Percentiles rank a stretch among this genome's conserved stretches.
phyloP scores from a whole-genome alignment of 2,329 filamentous ascomycete genomes.

The Cladosporium sphaerospermum region DNA sequence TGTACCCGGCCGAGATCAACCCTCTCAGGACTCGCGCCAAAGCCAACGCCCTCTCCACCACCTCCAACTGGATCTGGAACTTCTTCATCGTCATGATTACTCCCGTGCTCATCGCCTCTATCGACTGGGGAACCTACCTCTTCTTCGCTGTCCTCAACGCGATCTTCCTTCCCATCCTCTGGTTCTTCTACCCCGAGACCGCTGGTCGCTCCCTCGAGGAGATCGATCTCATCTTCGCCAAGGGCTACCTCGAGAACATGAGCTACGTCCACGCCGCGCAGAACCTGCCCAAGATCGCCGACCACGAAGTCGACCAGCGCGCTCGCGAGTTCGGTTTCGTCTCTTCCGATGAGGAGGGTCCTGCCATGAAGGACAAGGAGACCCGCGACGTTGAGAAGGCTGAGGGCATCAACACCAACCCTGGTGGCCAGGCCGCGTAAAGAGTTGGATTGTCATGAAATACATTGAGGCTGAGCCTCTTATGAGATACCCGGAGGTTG shows the following conservation, averaged over 20 bases:
- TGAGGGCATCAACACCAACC: constrained; percentile 11
- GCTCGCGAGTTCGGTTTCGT: constrained; percentile 30
- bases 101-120: constrained; percentile 32
- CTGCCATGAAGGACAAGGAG: background rate
- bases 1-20: constrained; percentile 26
- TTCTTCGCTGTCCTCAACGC: constrained; percentile 48
- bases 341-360: constrained; percentile 24
- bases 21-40: constrained; percentile 29
- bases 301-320: constrained; percentile 30
- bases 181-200: constrained; percentile 48
- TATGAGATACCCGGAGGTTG: constrained; percentile 6
- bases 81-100: constrained; percentile 35
- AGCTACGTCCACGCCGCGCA: constrained; percentile 33
- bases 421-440: constrained; percentile 4
- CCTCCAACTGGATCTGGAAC: constrained; percentile 35
- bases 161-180: constrained; percentile 51
- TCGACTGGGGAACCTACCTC: constrained; percentile 32
- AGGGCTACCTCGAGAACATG: constrained; percentile 24
- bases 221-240: constrained; percentile 23
- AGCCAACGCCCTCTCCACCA: constrained; percentile 9
- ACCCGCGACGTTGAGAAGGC: constrained; percentile 6
- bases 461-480: background rate
- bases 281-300: constrained; percentile 31
- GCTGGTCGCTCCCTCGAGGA: constrained; percentile 22
- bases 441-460: background rate